Conservation (phyloP, 345 rosid genomes). For the Salix udensis region DNA sequence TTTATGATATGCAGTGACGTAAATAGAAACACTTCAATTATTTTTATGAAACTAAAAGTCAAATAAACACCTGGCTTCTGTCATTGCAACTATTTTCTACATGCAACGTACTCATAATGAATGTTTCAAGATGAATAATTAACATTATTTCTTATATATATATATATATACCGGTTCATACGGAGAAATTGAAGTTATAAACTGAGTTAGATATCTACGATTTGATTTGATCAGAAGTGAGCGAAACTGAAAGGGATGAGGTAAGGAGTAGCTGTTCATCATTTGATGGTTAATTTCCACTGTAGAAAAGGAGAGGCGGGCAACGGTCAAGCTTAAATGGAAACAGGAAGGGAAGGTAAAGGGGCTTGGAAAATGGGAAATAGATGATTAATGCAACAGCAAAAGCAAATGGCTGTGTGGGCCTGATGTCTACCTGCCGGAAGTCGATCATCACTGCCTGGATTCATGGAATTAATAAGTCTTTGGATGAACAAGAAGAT, state of each 20-base stretch:
- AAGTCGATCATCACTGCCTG: neutral
- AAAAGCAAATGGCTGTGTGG: neutral
- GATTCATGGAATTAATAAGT: conserved; percentile 3
- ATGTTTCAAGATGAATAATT: too few species aligned
- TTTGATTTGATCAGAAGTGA: too few species aligned
- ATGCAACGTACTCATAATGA: too few species aligned
- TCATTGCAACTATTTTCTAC: too few species aligned
- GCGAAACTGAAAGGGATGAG: neutral
- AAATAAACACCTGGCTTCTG: too few species aligned
- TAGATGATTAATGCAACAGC: conserved; percentile 27
- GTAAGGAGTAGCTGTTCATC: neutral
- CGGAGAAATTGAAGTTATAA: too few species aligned
- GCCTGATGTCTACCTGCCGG: neutral
- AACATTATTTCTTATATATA: too few species aligned
- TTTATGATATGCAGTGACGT: too few species aligned
- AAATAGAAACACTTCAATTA: too few species aligned
- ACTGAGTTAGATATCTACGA: too few species aligned
- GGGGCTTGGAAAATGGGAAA: conserved; percentile 21
- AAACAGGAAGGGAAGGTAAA: neutral
- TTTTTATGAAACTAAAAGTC: too few species aligned
- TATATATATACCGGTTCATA: too few species aligned
- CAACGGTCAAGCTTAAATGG: conserved; percentile 11
- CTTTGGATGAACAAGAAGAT: neutral
- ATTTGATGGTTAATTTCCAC: neutral
- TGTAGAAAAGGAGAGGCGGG: neutral